Base-by-base conservation (phyloP, 2,329 filamentous ascomycete genomes). In the Paraphaeosphaeria sporulosa region DNA sequence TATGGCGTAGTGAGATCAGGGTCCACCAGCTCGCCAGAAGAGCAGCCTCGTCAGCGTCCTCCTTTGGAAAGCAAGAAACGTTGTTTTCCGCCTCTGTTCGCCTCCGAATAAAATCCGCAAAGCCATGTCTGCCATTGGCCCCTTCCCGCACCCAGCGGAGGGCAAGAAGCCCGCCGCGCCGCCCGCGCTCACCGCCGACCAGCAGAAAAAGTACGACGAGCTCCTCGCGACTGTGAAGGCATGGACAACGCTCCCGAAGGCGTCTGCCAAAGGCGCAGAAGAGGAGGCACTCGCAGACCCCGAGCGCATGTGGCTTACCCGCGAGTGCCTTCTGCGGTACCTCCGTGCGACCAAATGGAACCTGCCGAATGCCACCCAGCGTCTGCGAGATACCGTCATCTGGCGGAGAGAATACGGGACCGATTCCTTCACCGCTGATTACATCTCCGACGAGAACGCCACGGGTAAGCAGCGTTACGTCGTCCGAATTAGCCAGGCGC, bases 401-500 rank as follows among this genome's bases (percentile, higher is more conserved):
- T 99, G 95, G 95, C 88, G 95, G 49, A 87, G 94, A 58, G 93
- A 97, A 73, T 99, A 96, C 73, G 93, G 93, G 50, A 84, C 96
- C 59, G 88, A 86, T 55, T 75, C 80, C 58, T 86, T 93, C 72
- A 94, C 92, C 0, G 84, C 90, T 10, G 94, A 97, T 9, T 91
- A 96, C 80, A 94, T 98, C 72, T 93, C 91, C 0, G 88, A 91
- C 13, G 95, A 99, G 83, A 96, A 97, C 78, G 93, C 94, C 81
- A 98, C 94, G 10, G 95, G 52, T 55, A 34, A 36, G 27, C 27
- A 23, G 15, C 6, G 3, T 12, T 21, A n/a, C 1, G 25, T 2
- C 13, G 4, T 12, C 19, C 15, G 19, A 2, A 44, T 23, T 19
- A 23, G 13, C 13, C 10, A 32, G 30, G 4, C 5, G 34, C 52